phyloP scores from a whole-genome alignment of 768 basidiomycete species.

The Crassisporium funariophilum region DNA sequence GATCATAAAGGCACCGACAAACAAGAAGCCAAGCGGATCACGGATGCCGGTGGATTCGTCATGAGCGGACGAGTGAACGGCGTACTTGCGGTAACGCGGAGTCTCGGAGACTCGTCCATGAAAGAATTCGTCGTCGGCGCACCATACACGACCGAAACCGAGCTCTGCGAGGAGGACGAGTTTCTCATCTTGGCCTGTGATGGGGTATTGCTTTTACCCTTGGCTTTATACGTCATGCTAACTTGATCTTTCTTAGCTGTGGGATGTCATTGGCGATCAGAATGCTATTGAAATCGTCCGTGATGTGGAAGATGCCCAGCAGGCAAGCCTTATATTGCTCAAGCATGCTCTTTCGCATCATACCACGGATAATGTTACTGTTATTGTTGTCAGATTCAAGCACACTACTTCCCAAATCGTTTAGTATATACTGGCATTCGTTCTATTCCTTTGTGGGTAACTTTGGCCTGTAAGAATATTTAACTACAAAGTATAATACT shows the following conservation, averaged over 20 bases:
- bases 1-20: constrained; percentile 98
- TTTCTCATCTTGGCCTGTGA: constrained; percentile 96
- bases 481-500: no score
- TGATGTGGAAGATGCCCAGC: constrained; percentile 73
- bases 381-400: constrained; percentile 86
- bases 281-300: constrained; percentile 85
- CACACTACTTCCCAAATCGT: constrained; percentile 21
- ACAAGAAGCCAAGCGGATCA: constrained; percentile 97
- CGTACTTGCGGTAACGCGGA: constrained; percentile 93
- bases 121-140: constrained; percentile 99
- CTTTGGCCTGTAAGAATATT: neutral
- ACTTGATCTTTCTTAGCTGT: constrained; percentile 58
- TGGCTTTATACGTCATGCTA: constrained; percentile 11
- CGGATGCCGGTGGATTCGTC: constrained; percentile 96
- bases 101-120: constrained; percentile 96
- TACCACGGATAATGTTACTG: constrained; percentile 94
- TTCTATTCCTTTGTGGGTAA: neutral
- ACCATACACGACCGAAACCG: constrained; percentile 98
- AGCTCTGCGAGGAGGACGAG: constrained; percentile 88
- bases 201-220: constrained; percentile 56
- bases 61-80: constrained; percentile 99
- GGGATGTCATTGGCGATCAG: constrained; percentile 96
- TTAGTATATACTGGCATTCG: constrained; percentile 2
- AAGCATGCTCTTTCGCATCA: constrained; percentile 86
- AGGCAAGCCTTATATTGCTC: constrained; percentile 73